These are phyloP conservation scores for Tulasnella calospora DNA, from an alignment of 768 basidiomycete genomes.

Conservation along the genomic window DNA sequence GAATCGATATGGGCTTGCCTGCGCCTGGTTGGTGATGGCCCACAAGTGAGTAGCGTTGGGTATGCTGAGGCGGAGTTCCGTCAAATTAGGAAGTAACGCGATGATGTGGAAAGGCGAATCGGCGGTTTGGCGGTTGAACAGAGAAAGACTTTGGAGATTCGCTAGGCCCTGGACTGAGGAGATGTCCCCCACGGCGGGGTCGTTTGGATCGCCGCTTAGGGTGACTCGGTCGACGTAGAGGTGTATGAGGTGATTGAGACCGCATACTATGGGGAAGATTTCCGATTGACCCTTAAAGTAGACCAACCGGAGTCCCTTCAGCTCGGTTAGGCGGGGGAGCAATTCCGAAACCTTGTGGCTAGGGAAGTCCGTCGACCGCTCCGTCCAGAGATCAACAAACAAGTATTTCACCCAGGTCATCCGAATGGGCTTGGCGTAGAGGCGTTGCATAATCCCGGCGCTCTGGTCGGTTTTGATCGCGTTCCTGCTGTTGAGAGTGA, in stretches of 20 bases:
- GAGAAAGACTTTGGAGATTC: not conserved
- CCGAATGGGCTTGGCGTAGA: not conserved
- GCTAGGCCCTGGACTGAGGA: not conserved
- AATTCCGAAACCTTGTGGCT: not conserved
- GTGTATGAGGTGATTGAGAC: not conserved
- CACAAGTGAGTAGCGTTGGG: not conserved
- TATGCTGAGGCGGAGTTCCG: not conserved
- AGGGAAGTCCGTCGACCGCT: not conserved
- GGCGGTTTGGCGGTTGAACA: not conserved
- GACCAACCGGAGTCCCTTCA: not conserved
- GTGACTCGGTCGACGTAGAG: not conserved
- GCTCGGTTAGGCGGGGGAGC: not conserved
- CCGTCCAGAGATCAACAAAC: not conserved
- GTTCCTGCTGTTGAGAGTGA: not conserved
- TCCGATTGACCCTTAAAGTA: not conserved
- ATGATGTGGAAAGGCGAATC: conserved; percentile 7
- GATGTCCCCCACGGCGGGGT: not conserved
- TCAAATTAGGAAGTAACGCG: not conserved
- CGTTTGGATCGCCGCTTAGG: not conserved
- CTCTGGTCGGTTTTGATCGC: not conserved
- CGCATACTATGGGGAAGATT: not conserved
- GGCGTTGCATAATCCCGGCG: not conserved
- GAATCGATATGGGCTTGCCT: not conserved
- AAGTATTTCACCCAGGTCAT: not conserved
- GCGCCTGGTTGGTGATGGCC: not conserved